Evolutionary conservation across 2,329 filamentous ascomycete species (phyloP).

Genomic region (Niveomyces coronatus): DNA sequence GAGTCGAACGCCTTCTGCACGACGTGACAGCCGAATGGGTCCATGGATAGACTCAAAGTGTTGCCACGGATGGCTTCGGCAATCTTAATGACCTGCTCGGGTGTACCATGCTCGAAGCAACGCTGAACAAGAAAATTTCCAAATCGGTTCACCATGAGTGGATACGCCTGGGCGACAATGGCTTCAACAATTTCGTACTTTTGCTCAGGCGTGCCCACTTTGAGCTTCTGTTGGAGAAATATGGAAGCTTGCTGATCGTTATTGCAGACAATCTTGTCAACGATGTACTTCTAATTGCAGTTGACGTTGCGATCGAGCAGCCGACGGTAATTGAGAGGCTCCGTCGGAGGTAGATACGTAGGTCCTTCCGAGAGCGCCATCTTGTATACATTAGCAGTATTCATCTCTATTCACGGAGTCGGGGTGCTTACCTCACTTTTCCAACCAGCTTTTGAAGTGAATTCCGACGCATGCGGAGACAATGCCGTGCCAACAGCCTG

Average conservation of each 20-base stretch:
- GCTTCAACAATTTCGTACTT: conserved; percentile 96
- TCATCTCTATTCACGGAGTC: conserved; percentile 6
- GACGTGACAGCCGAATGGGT: conserved; percentile 95
- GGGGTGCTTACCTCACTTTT: conserved; percentile 39
- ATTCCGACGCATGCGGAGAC: conserved; percentile 65
- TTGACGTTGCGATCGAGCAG: conserved; percentile 91
- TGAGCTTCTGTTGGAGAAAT: conserved; percentile 97
- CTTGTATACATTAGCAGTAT: conserved; percentile 23
- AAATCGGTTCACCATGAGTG: conserved; percentile 96
- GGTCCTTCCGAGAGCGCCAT: conserved; percentile 45
- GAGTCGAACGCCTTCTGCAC: conserved; percentile 98
- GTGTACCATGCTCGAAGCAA: conserved; percentile 95
- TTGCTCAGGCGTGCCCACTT: conserved; percentile 87
- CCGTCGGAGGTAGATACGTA: conserved; percentile 76
- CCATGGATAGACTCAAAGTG: conserved; percentile 91
- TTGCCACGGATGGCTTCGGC: conserved; percentile 90
- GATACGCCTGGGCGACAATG: conserved; percentile 89
- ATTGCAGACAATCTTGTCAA: conserved; percentile 98
- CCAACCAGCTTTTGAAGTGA: conserved; percentile 49
- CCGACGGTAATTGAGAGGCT: conserved; percentile 92
- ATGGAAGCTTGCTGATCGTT: conserved; percentile 99
- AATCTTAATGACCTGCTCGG: conserved; percentile 90
- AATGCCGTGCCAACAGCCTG: conserved; percentile 54
- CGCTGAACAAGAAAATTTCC: conserved; percentile 97
- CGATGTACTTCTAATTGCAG: conserved; percentile 99